Base-by-base conservation (phyloP, 2,329 filamentous ascomycete genomes). In the Bretziella fagacearum region DNA sequence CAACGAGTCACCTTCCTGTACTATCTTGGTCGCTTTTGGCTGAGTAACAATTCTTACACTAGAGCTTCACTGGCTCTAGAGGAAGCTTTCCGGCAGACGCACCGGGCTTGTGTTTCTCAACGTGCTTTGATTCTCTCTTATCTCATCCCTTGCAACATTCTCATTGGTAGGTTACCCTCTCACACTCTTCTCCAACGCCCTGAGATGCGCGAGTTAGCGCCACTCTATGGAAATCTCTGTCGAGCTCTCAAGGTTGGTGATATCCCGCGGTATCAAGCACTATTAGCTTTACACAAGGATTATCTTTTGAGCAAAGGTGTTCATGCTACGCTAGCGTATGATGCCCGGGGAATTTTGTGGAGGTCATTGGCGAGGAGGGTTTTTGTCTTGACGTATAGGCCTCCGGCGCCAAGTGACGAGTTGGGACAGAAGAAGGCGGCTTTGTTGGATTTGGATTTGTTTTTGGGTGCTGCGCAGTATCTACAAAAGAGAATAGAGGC, bases 1-100 rank as follows among this genome's bases (percentile, higher is more conserved):
- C 84, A 96, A 59, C 77, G 86, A 42, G 85, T 94, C 44, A 93
- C 86, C 3, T 96, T 87, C 56, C 77, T 96, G 11, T 95, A 94
- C 65, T 94, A 94, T 59, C 78, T 96, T 4, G 89, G 89, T 15
- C 80, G 86, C 50, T 95, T 89, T 63, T 77, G 87, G 57, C 85
- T 93, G 59, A 77, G 83, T 53, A 87, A 84, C 60, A 81, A 78
- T 54, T 80, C 93, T 58, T 94, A 85, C 61, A 76, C 74, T 52
- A 78, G 82, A 22, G 85, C 87, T 0, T 75, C 80, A 45, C 67
- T 76, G 42, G 84, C 81, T 29, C 67, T 95, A 5, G 74, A 93
- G 56, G 71, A 79, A 22, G 84, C 89, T 2, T 95, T 93, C 61
- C 65, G 79, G 44, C 80, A 93, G 60, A 74, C 70, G 0, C 71